Conservation (phyloP, 1,284 basidiomycete species). For the Heterobasidion irregulare region DNA sequence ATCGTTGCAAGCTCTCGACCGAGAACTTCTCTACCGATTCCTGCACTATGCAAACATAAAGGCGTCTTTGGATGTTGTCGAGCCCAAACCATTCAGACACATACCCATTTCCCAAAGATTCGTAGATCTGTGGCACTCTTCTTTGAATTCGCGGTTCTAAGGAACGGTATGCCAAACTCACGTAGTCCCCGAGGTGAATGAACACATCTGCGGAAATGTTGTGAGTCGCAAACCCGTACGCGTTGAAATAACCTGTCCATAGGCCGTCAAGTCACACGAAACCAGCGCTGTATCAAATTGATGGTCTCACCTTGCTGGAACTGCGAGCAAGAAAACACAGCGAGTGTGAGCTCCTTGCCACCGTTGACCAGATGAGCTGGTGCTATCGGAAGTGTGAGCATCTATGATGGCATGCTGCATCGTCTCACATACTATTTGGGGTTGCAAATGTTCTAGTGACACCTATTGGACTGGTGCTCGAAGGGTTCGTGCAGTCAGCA, state of each 20-base stretch:
- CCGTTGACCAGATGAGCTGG: constrained; percentile 44
- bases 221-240: constrained; percentile 52
- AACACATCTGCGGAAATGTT: constrained; percentile 52
- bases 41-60: constrained; percentile 21
- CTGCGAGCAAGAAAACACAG: constrained; percentile 56
- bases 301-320: constrained; percentile 33
- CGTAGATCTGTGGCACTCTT: constrained; percentile 32
- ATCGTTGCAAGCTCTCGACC: constrained; percentile 55
- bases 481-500: constrained; percentile 43
- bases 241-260: constrained; percentile 55
- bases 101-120: constrained; percentile 39
- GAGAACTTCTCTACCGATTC: constrained; percentile 37
- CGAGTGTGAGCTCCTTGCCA: constrained; percentile 44
- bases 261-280: neutral
- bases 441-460: constrained; percentile 39
- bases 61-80: neutral
- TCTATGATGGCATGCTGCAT: constrained; percentile 9
- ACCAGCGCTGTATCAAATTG: neutral
- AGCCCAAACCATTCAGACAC: neutral
- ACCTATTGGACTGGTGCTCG: constrained; percentile 38
- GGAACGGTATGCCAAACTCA: constrained; percentile 18
- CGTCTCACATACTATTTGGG: constrained; percentile 30
- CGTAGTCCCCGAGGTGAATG: constrained; percentile 61
- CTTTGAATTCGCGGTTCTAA: neutral
- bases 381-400: constrained; percentile 21